Conservation (phyloP, 2,329 filamentous ascomycete species). For the Talaromyces albobiverticillius region DNA sequence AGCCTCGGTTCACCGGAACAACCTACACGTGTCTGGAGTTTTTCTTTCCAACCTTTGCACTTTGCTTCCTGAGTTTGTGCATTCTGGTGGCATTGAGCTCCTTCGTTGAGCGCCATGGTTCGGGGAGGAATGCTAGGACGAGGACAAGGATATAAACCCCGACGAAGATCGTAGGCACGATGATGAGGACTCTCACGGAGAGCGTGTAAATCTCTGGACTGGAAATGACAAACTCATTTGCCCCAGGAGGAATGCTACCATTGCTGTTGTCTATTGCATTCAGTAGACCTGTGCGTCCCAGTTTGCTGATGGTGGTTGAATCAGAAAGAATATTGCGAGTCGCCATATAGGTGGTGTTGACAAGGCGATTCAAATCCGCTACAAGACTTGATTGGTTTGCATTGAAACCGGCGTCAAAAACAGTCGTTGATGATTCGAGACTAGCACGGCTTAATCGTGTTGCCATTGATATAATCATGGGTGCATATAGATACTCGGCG, state of each 20-base stretch:
- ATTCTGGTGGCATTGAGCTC: neutral
- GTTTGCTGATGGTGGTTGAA: neutral
- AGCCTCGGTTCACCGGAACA: neutral
- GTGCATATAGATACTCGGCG: neutral
- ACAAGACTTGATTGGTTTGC: neutral
- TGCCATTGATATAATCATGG: neutral
- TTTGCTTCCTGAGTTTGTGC: neutral
- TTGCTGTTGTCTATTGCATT: neutral
- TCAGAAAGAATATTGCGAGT: slow-evolving; percentile 9
- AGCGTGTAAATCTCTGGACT: slow-evolving; percentile 3
- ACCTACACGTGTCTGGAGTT: neutral
- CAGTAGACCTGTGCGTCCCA: neutral
- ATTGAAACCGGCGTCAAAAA: neutral
- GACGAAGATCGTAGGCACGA: neutral
- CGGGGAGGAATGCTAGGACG: neutral
- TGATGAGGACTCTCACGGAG: slow-evolving; percentile 4
- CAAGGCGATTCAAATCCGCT: neutral
- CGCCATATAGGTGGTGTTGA: slow-evolving; percentile 2
- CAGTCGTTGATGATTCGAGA: slow-evolving; percentile 2
- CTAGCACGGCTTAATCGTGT: neutral
- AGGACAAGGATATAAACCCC: neutral
- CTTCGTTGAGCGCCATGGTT: slow-evolving; percentile 5
- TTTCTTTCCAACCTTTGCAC: neutral
- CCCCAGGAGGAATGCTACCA: neutral
- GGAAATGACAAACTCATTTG: slow-evolving; percentile 6